phyloP scores from a whole-genome alignment of 345 rosid species.

The Passiflora organensis region DNA sequence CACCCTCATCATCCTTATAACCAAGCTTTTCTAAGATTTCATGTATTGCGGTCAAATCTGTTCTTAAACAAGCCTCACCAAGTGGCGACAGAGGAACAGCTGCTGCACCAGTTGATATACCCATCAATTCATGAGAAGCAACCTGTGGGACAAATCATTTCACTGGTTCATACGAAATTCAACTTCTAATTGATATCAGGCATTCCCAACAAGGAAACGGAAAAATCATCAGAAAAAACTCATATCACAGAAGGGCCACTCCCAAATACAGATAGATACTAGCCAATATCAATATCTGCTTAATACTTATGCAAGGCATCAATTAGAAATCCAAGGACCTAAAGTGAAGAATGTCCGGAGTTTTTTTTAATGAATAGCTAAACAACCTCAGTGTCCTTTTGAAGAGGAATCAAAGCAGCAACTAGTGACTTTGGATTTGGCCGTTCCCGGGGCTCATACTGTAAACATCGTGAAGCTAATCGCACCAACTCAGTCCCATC shows the following conservation, averaged over 20 bases:
- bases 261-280: not conserved
- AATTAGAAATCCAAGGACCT: not conserved
- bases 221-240: not conserved
- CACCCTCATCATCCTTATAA: slow-evolving; percentile 80
- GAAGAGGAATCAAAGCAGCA: slow-evolving; percentile 67
- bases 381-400: slow-evolving; percentile 69
- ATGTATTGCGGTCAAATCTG: slow-evolving; percentile 73
- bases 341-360: not conserved
- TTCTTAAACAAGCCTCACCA: slow-evolving; percentile 77
- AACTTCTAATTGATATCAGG: not conserved
- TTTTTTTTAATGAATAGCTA: not conserved
- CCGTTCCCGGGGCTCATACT: slow-evolving; percentile 74
- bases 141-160: slow-evolving; percentile 35
- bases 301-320: not conserved
- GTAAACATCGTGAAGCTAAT: slow-evolving; percentile 74
- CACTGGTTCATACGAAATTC: not conserved
- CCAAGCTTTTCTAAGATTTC: slow-evolving; percentile 73
- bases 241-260: not conserved
- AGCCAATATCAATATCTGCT: not conserved
- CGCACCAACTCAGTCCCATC: slow-evolving; percentile 77
- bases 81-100: slow-evolving; percentile 62
- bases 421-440: slow-evolving; percentile 72
- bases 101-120: slow-evolving; percentile 52
- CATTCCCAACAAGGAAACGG: not conserved
- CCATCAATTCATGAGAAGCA: slow-evolving; percentile 73